phyloP scores from a whole-genome alignment of 2,329 filamentous ascomycete genomes.

The Onygena corvina region DNA sequence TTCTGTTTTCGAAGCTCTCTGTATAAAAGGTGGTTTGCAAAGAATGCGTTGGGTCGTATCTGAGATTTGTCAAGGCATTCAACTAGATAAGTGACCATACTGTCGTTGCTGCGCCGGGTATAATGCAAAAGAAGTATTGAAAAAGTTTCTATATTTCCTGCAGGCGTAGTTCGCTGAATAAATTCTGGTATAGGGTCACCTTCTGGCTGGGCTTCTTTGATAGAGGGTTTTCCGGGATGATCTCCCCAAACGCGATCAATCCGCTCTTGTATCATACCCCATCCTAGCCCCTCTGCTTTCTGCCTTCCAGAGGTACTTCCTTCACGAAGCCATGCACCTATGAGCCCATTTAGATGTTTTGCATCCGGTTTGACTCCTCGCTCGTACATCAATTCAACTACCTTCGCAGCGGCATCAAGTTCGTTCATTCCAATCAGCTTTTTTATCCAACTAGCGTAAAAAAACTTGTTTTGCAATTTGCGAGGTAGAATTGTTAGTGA shows the following conservation, averaged over 20 bases:
- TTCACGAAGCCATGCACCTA: constrained; percentile 64
- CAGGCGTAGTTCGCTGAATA: constrained; percentile 36
- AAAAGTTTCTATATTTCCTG: constrained; percentile 66
- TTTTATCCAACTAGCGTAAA: constrained; percentile 82
- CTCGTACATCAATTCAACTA: constrained; percentile 63
- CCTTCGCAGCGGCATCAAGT: constrained; percentile 56
- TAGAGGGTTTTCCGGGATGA: constrained; percentile 18
- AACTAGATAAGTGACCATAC: constrained; percentile 49
- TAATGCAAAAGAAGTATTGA: constrained; percentile 63
- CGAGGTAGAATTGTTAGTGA: constrained; percentile 43
- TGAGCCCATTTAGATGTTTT: constrained; percentile 68
- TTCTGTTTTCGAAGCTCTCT: constrained; percentile 51
- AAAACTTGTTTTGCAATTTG: constrained; percentile 57
- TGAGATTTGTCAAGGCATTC: constrained; percentile 50
- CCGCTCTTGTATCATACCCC: constrained; percentile 63
- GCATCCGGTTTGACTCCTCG: constrained; percentile 56
- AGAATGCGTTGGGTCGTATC: constrained; percentile 57
- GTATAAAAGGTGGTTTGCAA: constrained; percentile 67
- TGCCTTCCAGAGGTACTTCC: constrained; percentile 43
- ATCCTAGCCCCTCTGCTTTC: constrained; percentile 57
- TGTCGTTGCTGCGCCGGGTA: constrained; percentile 47
- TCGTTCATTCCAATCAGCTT: constrained; percentile 63
- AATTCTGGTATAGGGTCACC: constrained; percentile 27
- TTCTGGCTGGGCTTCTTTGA: constrained; percentile 17
- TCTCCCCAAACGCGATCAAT: constrained; percentile 47